Base-by-base conservation (phyloP, 2,329 filamentous ascomycete species). In the Talaromyces sp. region DNA sequence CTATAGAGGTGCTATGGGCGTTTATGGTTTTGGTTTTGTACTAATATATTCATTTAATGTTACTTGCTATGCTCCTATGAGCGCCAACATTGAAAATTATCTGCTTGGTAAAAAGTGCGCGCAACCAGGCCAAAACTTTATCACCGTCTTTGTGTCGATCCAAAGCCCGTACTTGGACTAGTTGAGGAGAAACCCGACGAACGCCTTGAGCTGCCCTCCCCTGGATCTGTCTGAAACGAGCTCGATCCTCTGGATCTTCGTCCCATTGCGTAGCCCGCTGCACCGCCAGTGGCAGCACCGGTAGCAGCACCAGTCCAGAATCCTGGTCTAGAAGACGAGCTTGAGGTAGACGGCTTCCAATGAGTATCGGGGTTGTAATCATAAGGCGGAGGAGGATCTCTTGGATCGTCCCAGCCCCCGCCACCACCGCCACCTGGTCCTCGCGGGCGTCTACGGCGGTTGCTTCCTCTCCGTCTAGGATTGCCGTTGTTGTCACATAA, bases 251-350 rank as follows among this genome's bases (percentile, higher is more conserved):
- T 53, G 2, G 59, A 54, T 36, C 56, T 42, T 31, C 57, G 52
- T 30, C 61, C 61, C 61, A 36, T 65, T 47, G 56, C 54, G 52
- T 58, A 64, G 47, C 40, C 59, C 63, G 60, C 60, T 64, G 57
- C 61, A 28, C 80, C 81, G 10, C 77, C 79, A 31, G 76, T 74
- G 16, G 75, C 73, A 8, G 71, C 74, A 58, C 79, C 79, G 53
- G 76, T 71, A 47, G 76, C 63, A 10, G 75, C 75, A 27, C 79
- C 79, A 27, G 78, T 74, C 79, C 79, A 81, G 61, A 81, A 81
- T 1, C 79, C 79, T 1, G 79, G 79, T 3, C 18, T 18, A 47
- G 42, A 47, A 2, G 74, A 71, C 63, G 70, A 67, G 34, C 50
- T 36, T 9, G 47, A 40, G 34, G 64, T 16, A 18, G 61, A 59